These are phyloP conservation scores for Yamadazyma spencermartinsiae DNA, from an alignment of 1,139 yeast species.

Conservation along the genomic window DNA sequence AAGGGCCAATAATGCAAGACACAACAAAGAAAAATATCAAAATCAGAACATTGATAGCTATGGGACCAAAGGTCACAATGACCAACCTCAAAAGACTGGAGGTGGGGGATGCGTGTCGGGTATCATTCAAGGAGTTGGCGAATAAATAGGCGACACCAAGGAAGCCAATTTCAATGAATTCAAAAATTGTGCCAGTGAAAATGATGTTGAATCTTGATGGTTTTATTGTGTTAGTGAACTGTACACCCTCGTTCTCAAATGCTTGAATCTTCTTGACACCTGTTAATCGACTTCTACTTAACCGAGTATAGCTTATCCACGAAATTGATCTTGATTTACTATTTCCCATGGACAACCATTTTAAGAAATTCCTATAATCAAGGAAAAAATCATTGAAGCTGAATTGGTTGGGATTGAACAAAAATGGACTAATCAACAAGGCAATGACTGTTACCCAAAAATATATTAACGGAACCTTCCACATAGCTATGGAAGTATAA, in stretches of 20 bases:
- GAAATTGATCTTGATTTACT: constrained; percentile 28
- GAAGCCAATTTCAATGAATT: constrained; percentile 25
- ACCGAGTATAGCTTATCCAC: constrained; percentile 44
- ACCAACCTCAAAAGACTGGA: constrained; percentile 40
- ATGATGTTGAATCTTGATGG: constrained; percentile 42
- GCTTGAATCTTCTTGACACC: constrained; percentile 39
- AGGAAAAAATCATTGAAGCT: constrained; percentile 49
- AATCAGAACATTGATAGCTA: constrained; percentile 41
- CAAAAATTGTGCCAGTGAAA: constrained; percentile 30
- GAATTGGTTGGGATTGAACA: constrained; percentile 55
- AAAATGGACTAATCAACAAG: constrained; percentile 47
- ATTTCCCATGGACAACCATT: constrained; percentile 50
- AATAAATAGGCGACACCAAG: constrained; percentile 44
- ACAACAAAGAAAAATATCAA: constrained; percentile 39
- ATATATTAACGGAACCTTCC: constrained; percentile 46
- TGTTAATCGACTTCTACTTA: constrained; percentile 41
- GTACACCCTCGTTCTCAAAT: constrained; percentile 21
- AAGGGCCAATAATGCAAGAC: constrained; percentile 50
- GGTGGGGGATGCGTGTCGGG: constrained; percentile 26
- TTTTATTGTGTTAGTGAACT: constrained; percentile 31
- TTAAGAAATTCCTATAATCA: constrained; percentile 43
- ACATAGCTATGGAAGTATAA: constrained; percentile 47
- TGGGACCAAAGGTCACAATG: constrained; percentile 48
- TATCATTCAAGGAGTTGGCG: constrained; percentile 45
- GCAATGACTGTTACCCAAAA: constrained; percentile 52